These are phyloP conservation scores for Chloranthus sessilifolius DNA, from an alignment of 164 flowering plant genomes.

Conservation along the genomic window DNA sequence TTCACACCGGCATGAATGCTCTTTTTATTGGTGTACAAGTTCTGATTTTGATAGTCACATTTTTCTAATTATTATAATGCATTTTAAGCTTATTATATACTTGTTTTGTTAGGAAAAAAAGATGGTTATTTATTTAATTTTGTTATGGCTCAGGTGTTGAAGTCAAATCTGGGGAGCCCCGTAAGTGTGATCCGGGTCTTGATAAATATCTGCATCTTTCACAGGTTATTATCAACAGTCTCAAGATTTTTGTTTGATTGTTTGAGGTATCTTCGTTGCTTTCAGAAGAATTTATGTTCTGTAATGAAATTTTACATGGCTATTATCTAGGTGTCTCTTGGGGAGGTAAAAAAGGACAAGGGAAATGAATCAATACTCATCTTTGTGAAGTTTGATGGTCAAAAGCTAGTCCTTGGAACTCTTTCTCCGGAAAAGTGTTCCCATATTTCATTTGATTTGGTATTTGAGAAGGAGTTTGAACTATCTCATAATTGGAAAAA, in stretches of 20 bases:
- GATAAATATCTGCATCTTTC: slow-evolving; percentile 43
- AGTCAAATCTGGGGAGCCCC: slow-evolving; percentile 54
- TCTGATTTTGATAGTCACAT: too few relatives aligned
- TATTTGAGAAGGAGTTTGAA: slow-evolving; percentile 74
- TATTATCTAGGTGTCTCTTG: slow-evolving; percentile 53
- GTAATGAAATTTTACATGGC: too few relatives aligned
- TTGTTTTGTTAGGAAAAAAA: too few relatives aligned
- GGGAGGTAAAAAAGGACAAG: slow-evolving; percentile 57
- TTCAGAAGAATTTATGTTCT: too few relatives aligned
- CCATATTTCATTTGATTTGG: slow-evolving; percentile 52
- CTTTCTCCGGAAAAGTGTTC: slow-evolving; percentile 44
- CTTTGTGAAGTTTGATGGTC: slow-evolving; percentile 36
- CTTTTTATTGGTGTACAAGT: too few relatives aligned
- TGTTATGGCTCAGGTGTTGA: slow-evolving; percentile 75
- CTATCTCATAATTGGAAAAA: slow-evolving; percentile 74
- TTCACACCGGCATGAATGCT: too few relatives aligned
- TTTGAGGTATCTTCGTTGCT: too few relatives aligned
- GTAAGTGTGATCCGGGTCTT: slow-evolving; percentile 26
- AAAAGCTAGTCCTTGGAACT: slow-evolving; percentile 57
- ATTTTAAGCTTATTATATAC: too few relatives aligned
- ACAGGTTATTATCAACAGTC: too few relatives aligned
- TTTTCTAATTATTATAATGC: too few relatives aligned
- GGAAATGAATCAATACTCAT: slow-evolving; percentile 33
- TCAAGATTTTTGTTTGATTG: too few relatives aligned
- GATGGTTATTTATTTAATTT: too few relatives aligned